These are phyloP conservation scores for Paraleonurus japonicus DNA, from an alignment of 257 asterid species.

Conservation along the genomic window DNA sequence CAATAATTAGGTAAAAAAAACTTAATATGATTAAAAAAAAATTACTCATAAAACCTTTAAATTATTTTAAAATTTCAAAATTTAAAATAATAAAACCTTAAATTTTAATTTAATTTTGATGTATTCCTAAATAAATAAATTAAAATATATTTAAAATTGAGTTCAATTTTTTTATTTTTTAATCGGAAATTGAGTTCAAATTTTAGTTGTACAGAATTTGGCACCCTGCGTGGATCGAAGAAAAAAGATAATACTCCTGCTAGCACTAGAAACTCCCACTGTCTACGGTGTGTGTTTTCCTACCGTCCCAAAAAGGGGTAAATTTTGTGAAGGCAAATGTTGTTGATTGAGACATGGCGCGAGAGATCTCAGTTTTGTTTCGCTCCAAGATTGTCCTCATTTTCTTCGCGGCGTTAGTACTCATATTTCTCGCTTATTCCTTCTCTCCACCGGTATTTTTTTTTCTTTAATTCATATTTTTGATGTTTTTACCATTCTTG, in stretches of 20 bases:
- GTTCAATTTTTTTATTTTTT: too few species aligned
- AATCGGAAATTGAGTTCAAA: too few species aligned
- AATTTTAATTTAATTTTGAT: too few species aligned
- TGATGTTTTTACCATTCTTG: slow-evolving; percentile 6
- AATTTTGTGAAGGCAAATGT: background rate
- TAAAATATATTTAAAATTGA: too few species aligned
- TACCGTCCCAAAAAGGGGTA: background rate
- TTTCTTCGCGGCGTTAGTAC: slow-evolving; percentile 45
- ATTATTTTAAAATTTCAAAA: too few species aligned
- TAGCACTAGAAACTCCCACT: slow-evolving; percentile 9
- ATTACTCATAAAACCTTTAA: too few species aligned
- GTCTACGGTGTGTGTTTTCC: background rate
- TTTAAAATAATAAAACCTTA: too few species aligned
- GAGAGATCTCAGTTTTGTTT: slow-evolving; percentile 66
- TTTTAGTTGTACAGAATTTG: too few species aligned
- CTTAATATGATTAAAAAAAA: too few species aligned
- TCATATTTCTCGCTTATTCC: slow-evolving; percentile 54
- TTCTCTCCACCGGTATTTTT: slow-evolving; percentile 48
- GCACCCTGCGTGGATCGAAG: too few species aligned
- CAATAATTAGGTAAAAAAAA: too few species aligned
- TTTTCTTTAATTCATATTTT: background rate
- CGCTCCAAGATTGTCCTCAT: slow-evolving; percentile 64
- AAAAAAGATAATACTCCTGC: background rate
- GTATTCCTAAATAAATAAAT: too few species aligned
- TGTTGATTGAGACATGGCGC: slow-evolving; percentile 51